These are phyloP conservation scores for Marvania coccoides DNA, from an alignment of 139 green algal genomes.

Conservation along the genomic window DNA sequence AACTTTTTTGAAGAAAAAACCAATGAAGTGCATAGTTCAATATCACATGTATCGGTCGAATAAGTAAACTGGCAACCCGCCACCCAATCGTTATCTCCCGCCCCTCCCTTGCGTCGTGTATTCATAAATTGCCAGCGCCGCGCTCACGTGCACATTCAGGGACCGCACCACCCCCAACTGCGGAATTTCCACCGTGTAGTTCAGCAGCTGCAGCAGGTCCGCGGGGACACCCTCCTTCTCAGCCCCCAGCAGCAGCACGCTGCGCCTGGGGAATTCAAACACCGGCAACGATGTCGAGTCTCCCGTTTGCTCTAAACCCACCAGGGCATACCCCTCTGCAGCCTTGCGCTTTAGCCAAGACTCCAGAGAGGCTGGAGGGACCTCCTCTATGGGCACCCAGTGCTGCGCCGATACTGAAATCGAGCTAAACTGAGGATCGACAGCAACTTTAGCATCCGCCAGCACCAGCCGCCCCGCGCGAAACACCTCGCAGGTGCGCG, in stretches of 20 bases:
- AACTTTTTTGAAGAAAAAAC: too few relatives aligned
- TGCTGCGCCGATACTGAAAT: conserved; percentile 85
- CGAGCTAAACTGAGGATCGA: conserved; percentile 51
- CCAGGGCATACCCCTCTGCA: conserved; percentile 57
- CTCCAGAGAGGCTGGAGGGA: conserved; percentile 43
- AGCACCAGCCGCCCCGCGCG: conserved; percentile 66
- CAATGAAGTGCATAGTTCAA: too few relatives aligned
- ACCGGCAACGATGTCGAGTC: conserved; percentile 43
- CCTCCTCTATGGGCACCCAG: conserved; percentile 77
- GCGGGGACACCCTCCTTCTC: conserved; percentile 80
- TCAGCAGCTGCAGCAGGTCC: conserved; percentile 53
- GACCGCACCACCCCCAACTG: conserved; percentile 82
- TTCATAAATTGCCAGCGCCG: conserved; percentile 78
- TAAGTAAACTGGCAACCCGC: too few relatives aligned
- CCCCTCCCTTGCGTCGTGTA: conserved; percentile 68
- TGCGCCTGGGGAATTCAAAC: conserved; percentile 44
- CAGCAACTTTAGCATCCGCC: conserved; percentile 44
- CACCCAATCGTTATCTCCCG: too few relatives aligned
- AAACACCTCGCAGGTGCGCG: conserved; percentile 79
- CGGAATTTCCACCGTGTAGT: conserved; percentile 86
- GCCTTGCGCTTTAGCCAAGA: conserved; percentile 55
- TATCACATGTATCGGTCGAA: too few relatives aligned
- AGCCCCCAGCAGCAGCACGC: conserved; percentile 75
- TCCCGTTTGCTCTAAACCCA: conserved; percentile 87
- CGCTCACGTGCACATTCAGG: conserved; percentile 90